Evolutionary conservation across 495 filamentous ascomycete species (phyloP).

Genomic region (Penicillium odoratum): DNA sequence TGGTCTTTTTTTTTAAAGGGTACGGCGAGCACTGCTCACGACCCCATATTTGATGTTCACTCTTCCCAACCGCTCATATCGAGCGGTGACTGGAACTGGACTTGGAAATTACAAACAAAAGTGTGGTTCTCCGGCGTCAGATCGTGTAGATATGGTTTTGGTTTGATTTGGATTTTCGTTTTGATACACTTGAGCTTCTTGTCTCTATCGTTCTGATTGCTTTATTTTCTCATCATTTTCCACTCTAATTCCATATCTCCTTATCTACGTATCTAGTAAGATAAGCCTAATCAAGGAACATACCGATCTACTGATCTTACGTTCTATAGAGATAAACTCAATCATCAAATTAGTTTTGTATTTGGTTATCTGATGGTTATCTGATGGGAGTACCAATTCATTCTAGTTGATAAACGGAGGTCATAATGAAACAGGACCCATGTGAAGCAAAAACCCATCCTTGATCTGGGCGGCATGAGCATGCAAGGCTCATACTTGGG

Average conservation of each 20-base stretch:
- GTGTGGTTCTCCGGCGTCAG: constrained; percentile 32
- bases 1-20: not conserved
- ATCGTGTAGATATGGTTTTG: constrained; percentile 35
- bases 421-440: constrained; percentile 2
- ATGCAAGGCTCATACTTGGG: constrained; percentile 14
- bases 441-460: constrained; percentile 14
- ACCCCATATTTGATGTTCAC: constrained; percentile 9
- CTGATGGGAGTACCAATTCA: constrained; percentile 12
- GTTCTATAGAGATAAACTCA: not conserved
- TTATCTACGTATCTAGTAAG: constrained; percentile 9
- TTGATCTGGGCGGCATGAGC: constrained; percentile 22
- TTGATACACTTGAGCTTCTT: constrained; percentile 32
- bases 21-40: not conserved
- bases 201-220: constrained; percentile 12
- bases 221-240: constrained; percentile 13
- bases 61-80: constrained; percentile 11
- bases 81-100: constrained; percentile 21
- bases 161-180: constrained; percentile 8
- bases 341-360: constrained; percentile 11
- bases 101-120: constrained; percentile 25
- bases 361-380: constrained; percentile 8
- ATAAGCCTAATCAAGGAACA: not conserved
- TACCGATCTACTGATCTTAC: not conserved
- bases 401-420: constrained; percentile 23
- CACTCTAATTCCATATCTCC: constrained; percentile 6